Percentiles rank a stretch among this genome's conserved stretches.
These are phyloP conservation scores for Adansonia grandidieri DNA, from an alignment of 441 rosid genomes.

Conservation along the genomic window DNA sequence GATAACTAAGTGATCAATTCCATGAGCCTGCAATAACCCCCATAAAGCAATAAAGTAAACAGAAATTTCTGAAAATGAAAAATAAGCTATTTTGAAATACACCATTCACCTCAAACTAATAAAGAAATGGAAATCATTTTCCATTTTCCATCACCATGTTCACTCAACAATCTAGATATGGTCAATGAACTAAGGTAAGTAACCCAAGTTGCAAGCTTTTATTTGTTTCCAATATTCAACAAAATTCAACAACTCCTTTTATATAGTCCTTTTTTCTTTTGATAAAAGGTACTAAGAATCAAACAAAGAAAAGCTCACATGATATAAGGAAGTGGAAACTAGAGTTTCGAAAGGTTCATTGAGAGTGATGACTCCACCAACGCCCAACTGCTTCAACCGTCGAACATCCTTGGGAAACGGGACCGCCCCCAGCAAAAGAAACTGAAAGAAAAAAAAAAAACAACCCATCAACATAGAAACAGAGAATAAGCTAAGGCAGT, in stretches of 20 bases:
- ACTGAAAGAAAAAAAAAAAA: slow-evolving; percentile 36
- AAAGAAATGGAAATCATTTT: not conserved
- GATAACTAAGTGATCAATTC: slow-evolving; percentile 75
- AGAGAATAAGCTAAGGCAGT: not conserved
- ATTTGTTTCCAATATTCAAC: too few relatives aligned
- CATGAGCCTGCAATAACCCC: slow-evolving; percentile 52
- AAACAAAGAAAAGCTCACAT: slow-evolving; percentile 39
- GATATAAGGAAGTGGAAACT: slow-evolving; percentile 66
- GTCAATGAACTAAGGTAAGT: not conserved
- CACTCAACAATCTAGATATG: not conserved
- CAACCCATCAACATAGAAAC: not conserved
- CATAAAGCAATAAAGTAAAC: slow-evolving; percentile 17
- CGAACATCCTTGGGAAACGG: slow-evolving; percentile 84
- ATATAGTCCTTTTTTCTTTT: not conserved
- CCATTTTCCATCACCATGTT: not conserved
- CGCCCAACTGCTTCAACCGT: slow-evolving; percentile 65
- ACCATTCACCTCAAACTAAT: not conserved
- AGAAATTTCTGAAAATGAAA: not conserved
- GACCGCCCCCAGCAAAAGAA: slow-evolving; percentile 78
- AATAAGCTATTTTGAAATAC: not conserved
- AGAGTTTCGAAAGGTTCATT: slow-evolving; percentile 83
- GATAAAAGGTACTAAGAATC: too few relatives aligned
- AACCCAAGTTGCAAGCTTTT: not conserved
- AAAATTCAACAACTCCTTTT: not conserved
- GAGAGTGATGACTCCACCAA: slow-evolving; percentile 80